Conservation (phyloP, 148 eudicot genomes). For the Vaccinium macrocarpon region DNA sequence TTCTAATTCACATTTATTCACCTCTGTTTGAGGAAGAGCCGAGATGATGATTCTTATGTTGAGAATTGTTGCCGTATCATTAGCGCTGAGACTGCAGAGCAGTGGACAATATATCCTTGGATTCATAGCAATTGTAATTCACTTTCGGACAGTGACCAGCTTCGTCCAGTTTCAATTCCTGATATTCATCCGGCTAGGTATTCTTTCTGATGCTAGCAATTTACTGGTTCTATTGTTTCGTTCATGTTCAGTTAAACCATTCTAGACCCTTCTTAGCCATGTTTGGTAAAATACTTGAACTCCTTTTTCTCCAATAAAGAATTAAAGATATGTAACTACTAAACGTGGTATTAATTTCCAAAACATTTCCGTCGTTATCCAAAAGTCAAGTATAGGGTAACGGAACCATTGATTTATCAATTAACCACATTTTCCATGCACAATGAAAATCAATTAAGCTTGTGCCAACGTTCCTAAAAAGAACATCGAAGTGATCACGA, state of each 20-base stretch:
- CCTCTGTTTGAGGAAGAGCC: background rate
- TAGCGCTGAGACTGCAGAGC: conserved; percentile 62
- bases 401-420: background rate
- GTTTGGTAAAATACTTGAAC: background rate
- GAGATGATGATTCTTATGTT: background rate
- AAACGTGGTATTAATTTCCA: background rate
- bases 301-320: background rate
- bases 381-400: background rate
- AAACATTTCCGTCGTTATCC: background rate
- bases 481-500: background rate
- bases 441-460: background rate
- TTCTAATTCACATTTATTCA: background rate
- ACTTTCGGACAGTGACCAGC: conserved; percentile 81
- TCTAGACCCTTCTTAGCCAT: background rate
- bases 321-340: background rate
- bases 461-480: background rate
- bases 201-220: conserved; percentile 17
- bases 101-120: conserved; percentile 98
- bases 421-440: background rate
- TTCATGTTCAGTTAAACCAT: background rate
- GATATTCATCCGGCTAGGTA: conserved; percentile 97
- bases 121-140: conserved; percentile 97
- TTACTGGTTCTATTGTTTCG: background rate
- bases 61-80: conserved; percentile 4
- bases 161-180: conserved; percentile 82